Evolutionary conservation across 805 yeast genomes (phyloP).

Genomic region (Wickerhamiella brachini): DNA sequence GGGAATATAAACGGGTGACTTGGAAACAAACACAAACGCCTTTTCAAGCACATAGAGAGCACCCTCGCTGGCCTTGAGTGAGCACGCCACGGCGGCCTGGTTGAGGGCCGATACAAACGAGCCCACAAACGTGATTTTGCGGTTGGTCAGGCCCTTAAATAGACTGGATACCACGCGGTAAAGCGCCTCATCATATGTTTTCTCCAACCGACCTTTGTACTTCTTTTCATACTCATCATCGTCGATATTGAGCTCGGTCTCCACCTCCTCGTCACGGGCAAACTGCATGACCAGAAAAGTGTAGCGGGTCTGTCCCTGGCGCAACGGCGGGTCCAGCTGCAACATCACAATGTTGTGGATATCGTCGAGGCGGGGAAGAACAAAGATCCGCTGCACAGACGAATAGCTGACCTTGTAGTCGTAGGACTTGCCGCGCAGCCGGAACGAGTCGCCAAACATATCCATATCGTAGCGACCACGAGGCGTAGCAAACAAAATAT

Average conservation of each 20-base stretch:
- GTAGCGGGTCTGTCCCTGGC: constrained; percentile 96
- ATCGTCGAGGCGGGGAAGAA: constrained; percentile 90
- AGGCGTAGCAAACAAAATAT: constrained; percentile 85
- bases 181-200: constrained; percentile 66
- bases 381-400: constrained; percentile 79
- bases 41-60: constrained; percentile 85
- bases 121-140: constrained; percentile 76
- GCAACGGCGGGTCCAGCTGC: constrained; percentile 90
- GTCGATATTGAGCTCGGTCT: constrained; percentile 71
- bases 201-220: constrained; percentile 62
- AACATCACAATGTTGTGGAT: constrained; percentile 74
- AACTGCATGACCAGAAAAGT: constrained; percentile 87
- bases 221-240: constrained; percentile 67
- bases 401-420: constrained; percentile 89
- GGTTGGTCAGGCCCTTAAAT: constrained; percentile 78
- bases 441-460: constrained; percentile 72
- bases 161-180: constrained; percentile 79
- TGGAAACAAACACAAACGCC: constrained; percentile 79
- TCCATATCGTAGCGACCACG: constrained; percentile 98
- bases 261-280: constrained; percentile 78
- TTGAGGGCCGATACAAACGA: constrained; percentile 60
- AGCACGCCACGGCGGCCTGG: constrained; percentile 80
- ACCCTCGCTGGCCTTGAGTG: constrained; percentile 91
- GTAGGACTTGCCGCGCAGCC: constrained; percentile 93
- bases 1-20: constrained; percentile 87